phyloP scores from a whole-genome alignment of 148 eudicot species.

The Camellia sinensis region DNA sequence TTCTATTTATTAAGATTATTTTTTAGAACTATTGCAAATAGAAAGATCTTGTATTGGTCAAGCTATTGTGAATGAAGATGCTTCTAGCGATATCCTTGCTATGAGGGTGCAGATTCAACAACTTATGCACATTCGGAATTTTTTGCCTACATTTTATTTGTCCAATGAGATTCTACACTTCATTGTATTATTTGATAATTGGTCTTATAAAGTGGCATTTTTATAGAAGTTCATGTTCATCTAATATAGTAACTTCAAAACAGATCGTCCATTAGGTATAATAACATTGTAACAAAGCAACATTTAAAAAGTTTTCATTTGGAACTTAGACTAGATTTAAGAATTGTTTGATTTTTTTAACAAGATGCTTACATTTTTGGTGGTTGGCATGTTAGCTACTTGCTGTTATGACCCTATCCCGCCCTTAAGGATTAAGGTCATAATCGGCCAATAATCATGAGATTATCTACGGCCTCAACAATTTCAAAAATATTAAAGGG shows the following conservation, averaged over 20 bases:
- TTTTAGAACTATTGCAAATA: background rate
- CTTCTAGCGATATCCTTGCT: conserved; percentile 97
- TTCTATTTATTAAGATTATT: background rate
- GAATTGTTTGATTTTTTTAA: background rate
- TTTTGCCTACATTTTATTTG: background rate
- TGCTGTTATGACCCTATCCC: too few species aligned
- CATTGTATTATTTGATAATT: background rate
- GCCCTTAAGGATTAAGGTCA: too few species aligned
- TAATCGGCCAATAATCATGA: too few species aligned
- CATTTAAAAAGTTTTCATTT: background rate
- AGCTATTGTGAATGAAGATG: conserved; percentile 98
- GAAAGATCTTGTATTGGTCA: conserved; percentile 19
- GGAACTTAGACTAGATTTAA: background rate
- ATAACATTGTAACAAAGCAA: background rate
- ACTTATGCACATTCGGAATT: conserved; percentile 22
- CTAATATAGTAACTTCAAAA: background rate
- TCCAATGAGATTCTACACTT: background rate
- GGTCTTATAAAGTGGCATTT: background rate
- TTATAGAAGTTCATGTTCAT: background rate
- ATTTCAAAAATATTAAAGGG: too few species aligned
- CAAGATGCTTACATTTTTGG: background rate
- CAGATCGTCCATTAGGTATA: background rate
- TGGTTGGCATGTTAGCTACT: background rate
- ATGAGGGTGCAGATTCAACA: conserved; percentile 93
- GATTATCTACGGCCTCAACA: too few species aligned